Conservation (phyloP, 2,329 filamentous ascomycete genomes). For the Chaetoscypha palmicola region DNA sequence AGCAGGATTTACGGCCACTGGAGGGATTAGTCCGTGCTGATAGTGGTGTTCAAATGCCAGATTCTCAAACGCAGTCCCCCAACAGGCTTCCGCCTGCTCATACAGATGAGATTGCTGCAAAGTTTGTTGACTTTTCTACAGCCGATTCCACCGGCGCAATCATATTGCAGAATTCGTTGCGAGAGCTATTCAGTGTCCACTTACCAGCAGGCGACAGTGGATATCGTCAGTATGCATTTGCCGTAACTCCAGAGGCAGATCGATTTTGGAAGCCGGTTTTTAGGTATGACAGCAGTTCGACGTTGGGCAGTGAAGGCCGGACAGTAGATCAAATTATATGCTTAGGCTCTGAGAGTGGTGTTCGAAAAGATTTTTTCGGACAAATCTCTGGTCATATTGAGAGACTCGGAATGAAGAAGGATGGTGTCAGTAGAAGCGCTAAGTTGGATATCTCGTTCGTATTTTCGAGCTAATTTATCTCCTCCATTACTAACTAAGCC, state of each 20-base stretch:
- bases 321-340: slow-evolving; percentile 53
- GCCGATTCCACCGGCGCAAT: slow-evolving; percentile 35
- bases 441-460: slow-evolving; percentile 52
- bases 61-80: not conserved
- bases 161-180: slow-evolving; percentile 49
- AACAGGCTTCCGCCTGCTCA: slow-evolving; percentile 2
- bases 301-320: slow-evolving; percentile 28
- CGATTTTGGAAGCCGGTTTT: slow-evolving; percentile 31
- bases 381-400: slow-evolving; percentile 47
- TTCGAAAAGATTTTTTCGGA: slow-evolving; percentile 43
- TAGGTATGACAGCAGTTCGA: slow-evolving; percentile 17
- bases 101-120: slow-evolving; percentile 9
- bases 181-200: slow-evolving; percentile 44
- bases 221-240: slow-evolving; percentile 43
- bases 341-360: slow-evolving; percentile 49
- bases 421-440: slow-evolving; percentile 45
- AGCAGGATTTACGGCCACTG: not conserved
- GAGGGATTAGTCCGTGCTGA: slow-evolving; percentile 3
- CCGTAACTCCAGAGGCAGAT: slow-evolving; percentile 42
- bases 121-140: slow-evolving; percentile 20
- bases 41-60: slow-evolving; percentile 7
- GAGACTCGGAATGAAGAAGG: slow-evolving; percentile 44
- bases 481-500: not conserved
- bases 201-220: slow-evolving; percentile 43
- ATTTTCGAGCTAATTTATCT: slow-evolving; percentile 4